Conservation (phyloP, 176 grass and related monocot genomes). For the sorghum (Sorghum bicolor) region Sorghum_bicolor_NCBIv3 NC_012877.2:58382001-58382500, state of each 20-base stretch:
- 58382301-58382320: not conserved
- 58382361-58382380: not conserved
- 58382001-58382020: not conserved
- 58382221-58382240: not conserved
- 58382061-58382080: not conserved
- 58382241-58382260: conserved; percentile 18
- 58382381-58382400: not conserved
- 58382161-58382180: conserved; percentile 1
- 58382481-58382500: not conserved
- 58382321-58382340: not conserved
- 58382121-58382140: not conserved
- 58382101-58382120: not conserved
- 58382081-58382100: not conserved
- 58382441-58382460: not conserved
- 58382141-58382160: not conserved
- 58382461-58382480: not conserved
- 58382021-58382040: not conserved
- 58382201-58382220: not conserved
- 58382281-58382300: not conserved
- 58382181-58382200: not conserved
- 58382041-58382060: not conserved
- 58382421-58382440: not conserved
- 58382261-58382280: not conserved
- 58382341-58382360: not conserved
- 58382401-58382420: not conserved